These are phyloP conservation scores for Termitomyces heimii DNA, from an alignment of 768 basidiomycete species.

Conservation along the genomic window DNA sequence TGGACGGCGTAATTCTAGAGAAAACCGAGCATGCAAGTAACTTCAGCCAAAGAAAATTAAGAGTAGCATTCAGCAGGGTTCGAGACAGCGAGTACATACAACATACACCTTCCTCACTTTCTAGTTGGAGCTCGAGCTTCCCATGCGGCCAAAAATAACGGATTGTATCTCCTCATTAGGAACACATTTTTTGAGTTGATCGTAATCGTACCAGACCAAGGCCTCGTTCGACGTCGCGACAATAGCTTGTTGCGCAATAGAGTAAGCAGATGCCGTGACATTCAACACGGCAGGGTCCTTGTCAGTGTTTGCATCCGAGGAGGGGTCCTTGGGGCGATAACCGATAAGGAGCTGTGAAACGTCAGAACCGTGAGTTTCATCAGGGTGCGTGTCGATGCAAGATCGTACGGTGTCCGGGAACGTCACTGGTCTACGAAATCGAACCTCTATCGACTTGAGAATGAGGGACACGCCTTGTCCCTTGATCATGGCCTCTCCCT, in stretches of 20 bases:
- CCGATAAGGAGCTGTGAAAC: conserved; percentile 53
- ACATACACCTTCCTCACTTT: neutral
- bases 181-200: conserved; percentile 54
- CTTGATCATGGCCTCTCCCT: conserved; percentile 50
- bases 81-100: neutral
- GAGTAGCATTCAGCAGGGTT: conserved; percentile 2
- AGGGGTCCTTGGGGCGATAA: conserved; percentile 37
- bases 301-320: conserved; percentile 4
- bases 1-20: neutral
- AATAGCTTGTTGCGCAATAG: conserved; percentile 52
- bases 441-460: conserved; percentile 62
- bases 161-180: conserved; percentile 46
- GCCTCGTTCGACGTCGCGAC: conserved; percentile 62
- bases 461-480: conserved; percentile 69
- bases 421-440: conserved; percentile 65
- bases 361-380: neutral
- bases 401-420: conserved; percentile 66
- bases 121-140: neutral
- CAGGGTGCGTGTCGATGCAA: neutral
- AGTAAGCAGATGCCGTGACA: conserved; percentile 53
- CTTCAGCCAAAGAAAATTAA: neutral
- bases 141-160: conserved; percentile 20
- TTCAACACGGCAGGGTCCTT: conserved; percentile 39
- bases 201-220: conserved; percentile 78
- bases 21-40: neutral